Conservation (phyloP, 257 asterid species). For the Rauvolfia tetraphylla region DNA sequence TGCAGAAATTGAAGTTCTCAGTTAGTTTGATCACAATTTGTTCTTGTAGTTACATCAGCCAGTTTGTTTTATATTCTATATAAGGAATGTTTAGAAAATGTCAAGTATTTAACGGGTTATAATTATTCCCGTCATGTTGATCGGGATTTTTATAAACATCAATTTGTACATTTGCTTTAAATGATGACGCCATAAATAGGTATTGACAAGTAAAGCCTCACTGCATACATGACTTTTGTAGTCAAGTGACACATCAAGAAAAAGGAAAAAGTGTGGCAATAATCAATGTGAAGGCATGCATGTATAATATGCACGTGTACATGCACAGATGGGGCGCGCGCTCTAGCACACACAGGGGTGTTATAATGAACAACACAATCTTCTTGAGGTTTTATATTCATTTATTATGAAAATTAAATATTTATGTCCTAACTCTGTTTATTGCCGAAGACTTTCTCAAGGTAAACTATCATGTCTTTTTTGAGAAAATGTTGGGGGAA, state of each 20-base stretch:
- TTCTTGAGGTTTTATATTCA: background rate
- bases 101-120: background rate
- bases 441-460: background rate
- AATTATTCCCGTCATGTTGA: background rate
- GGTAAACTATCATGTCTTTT: background rate
- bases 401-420: background rate
- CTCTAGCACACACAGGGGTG: background rate
- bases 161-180: background rate
- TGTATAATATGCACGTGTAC: background rate
- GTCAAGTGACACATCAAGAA: too few species aligned
- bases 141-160: background rate
- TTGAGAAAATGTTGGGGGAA: background rate
- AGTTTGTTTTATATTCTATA: background rate
- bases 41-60: background rate
- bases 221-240: background rate
- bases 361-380: background rate
- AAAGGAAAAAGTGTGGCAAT: background rate
- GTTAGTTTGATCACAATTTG: background rate
- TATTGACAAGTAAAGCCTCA: background rate
- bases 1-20: background rate
- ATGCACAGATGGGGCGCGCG: background rate
- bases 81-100: background rate
- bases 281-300: background rate
- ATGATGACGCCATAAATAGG: background rate
- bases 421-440: background rate